Base-by-base conservation (phyloP, 129 eudicot genomes). In the Centrapalus pauciflorus region DNA sequence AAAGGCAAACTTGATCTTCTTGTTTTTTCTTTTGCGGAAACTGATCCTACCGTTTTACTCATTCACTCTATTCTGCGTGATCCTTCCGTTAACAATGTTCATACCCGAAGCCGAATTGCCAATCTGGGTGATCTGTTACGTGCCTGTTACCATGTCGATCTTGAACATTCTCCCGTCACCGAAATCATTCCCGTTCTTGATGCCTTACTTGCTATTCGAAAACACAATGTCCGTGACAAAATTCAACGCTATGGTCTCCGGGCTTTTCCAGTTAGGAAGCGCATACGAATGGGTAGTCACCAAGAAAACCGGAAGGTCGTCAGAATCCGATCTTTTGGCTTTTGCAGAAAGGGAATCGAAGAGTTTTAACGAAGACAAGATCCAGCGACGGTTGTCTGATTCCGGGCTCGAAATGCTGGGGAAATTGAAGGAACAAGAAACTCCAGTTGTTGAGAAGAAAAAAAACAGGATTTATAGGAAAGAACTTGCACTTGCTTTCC, bases 161-260 rank as follows among this genome's bases (percentile, higher is more conserved):
- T 71, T 91, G 67, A 87, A 87, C 81, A 87, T 91, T 25, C 72
- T 91, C 4, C 96, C 97, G 5, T 64, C 97, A 16, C 97, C 94
- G 3, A 91, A 87, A 62, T 85, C 96, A 30, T 91, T 91, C 80
- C 97, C 97, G 7, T 91, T 91, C 71, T 59, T 91, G 38, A 82
- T 91, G 86, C 97, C 97, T 19, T 91, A 87, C 75, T 75, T 91
- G 2, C 79, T 91, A n/a, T 91, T 91, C 30, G 97, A 91, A 32
- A 91, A 91, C 86, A 91, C 97, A 61, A 91, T 91, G 97, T 91
- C 97, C 1, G 96, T 91, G 23, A 91, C 97, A 56, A 91, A 87
- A 46, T 89, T 89, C 79, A 83, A 89, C 10, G 96, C 96, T 0
- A 89, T 89, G 96, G 61, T 89, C 25, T 84, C 97, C 0, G 97